These are phyloP conservation scores for Kwoniella sp. DNA, from an alignment of 768 basidiomycete genomes.

Conservation along the genomic window DNA sequence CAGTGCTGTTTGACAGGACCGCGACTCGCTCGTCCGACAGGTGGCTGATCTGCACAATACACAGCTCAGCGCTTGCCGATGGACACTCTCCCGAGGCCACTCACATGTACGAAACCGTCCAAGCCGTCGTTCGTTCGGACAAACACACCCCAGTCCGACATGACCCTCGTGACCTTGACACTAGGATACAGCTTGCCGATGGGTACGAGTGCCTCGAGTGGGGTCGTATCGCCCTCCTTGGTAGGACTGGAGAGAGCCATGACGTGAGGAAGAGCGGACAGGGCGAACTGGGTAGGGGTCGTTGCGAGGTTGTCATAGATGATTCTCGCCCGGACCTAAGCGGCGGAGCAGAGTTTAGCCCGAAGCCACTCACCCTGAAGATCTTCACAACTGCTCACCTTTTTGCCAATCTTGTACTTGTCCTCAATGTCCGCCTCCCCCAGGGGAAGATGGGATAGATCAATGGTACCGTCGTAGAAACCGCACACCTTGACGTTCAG, in stretches of 20 bases:
- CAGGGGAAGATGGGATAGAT: conserved; percentile 66
- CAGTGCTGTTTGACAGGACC: conserved; percentile 64
- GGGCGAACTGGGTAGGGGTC: conserved; percentile 75
- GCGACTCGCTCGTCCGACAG: conserved; percentile 85
- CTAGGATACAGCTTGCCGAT: conserved; percentile 68
- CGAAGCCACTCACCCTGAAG: no score
- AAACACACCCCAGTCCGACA: conserved; percentile 75
- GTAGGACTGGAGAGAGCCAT: conserved; percentile 54
- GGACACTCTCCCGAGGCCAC: conserved; percentile 46
- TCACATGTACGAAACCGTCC: conserved; percentile 81
- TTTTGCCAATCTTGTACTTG: conserved; percentile 53
- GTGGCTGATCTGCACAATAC: conserved; percentile 72
- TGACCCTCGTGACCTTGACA: conserved; percentile 69
- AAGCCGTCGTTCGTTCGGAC: conserved; percentile 63
- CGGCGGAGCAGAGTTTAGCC: background rate
- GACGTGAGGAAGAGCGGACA: conserved; percentile 71
- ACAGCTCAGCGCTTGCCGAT: background rate
- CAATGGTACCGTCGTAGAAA: conserved; percentile 85
- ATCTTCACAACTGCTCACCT: no score
- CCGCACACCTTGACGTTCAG: conserved; percentile 84
- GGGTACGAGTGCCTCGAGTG: conserved; percentile 61
- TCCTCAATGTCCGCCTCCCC: conserved; percentile 51
- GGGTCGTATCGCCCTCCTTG: conserved; percentile 23
- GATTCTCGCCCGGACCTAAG: conserved; percentile 62
- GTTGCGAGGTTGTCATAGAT: conserved; percentile 69